Conservation (phyloP, 2,329 filamentous ascomycete genomes). For the Scedosporium boydii region DNA sequence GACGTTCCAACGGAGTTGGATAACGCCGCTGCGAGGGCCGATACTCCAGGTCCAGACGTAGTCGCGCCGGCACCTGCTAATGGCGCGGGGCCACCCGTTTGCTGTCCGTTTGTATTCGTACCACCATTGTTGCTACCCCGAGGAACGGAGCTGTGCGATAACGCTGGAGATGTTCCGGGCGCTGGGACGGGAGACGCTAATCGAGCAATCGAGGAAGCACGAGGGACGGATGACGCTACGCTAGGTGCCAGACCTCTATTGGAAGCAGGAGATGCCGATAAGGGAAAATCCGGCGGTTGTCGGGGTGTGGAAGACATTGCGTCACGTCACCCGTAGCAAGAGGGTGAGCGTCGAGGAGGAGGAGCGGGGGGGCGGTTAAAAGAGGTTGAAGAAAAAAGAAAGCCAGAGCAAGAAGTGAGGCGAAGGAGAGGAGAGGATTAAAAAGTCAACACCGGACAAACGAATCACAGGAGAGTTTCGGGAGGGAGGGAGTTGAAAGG, state of each 20-base stretch:
- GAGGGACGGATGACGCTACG: constrained; percentile 41
- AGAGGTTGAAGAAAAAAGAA: background rate
- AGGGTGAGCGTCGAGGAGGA: background rate
- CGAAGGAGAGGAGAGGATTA: background rate
- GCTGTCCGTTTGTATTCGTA: background rate
- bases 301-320: background rate
- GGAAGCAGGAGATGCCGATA: constrained; percentile 1
- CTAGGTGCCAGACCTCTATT: background rate
- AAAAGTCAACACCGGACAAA: background rate
- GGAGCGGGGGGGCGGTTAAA: background rate
- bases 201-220: constrained; percentile 51
- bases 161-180: constrained; percentile 34
- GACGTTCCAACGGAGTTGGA: constrained; percentile 63
- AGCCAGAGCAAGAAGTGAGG: too few relatives aligned
- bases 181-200: constrained; percentile 45
- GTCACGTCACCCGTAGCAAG: background rate
- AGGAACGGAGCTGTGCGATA: constrained; percentile 8
- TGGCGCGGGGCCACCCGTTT: constrained; percentile 44
- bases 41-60: constrained; percentile 68
- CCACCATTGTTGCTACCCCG: background rate
- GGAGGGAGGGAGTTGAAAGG: background rate
- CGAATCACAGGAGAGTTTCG: background rate
- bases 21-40: constrained; percentile 80
- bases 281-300: background rate
- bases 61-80: constrained; percentile 57